Percentiles rank a stretch among this genome's conserved stretches.
Evolutionary conservation across 805 yeast genomes (phyloP).

Genomic region (Starmera amethionina): DNA sequence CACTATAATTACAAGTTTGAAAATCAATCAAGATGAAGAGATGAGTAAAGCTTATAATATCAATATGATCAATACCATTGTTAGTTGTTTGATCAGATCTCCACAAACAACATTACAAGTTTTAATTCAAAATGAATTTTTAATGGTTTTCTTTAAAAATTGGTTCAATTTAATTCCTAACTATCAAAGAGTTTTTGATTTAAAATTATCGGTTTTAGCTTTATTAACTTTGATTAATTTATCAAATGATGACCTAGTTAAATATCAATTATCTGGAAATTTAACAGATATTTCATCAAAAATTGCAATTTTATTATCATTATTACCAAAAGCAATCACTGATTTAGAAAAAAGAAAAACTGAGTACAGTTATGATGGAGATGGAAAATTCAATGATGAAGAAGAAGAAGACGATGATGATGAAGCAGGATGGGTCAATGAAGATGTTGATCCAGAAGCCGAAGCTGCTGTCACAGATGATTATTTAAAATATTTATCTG

Average conservation of each 20-base stretch:
- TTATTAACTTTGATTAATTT: constrained; percentile 36
- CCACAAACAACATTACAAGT: constrained; percentile 41
- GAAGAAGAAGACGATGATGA: constrained; percentile 21
- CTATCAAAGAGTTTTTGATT: constrained; percentile 66
- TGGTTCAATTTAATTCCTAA: constrained; percentile 54
- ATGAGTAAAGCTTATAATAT: constrained; percentile 29
- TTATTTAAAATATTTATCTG: constrained; percentile 37
- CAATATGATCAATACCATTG: constrained; percentile 46
- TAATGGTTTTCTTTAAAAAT: constrained; percentile 41
- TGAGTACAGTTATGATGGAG: constrained; percentile 23
- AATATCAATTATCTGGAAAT: constrained; percentile 25
- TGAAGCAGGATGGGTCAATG: constrained; percentile 30
- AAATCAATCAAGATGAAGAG: constrained; percentile 12
- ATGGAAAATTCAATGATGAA: constrained; percentile 21
- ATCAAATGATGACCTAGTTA: constrained; percentile 18
- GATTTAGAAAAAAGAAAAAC: constrained; percentile 53
- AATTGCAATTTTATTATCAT: constrained; percentile 42
- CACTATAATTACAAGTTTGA: constrained; percentile 30
- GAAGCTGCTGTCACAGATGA: constrained; percentile 28
- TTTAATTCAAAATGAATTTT: constrained; percentile 34
- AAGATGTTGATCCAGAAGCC: constrained; percentile 17
- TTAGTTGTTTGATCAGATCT: constrained; percentile 56
- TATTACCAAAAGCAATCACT: constrained; percentile 64
- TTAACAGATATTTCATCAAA: constrained; percentile 41
- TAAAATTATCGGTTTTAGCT: constrained; percentile 67